phyloP scores from a whole-genome alignment of 495 filamentous ascomycete species.

The Penicillium daleae region DNA sequence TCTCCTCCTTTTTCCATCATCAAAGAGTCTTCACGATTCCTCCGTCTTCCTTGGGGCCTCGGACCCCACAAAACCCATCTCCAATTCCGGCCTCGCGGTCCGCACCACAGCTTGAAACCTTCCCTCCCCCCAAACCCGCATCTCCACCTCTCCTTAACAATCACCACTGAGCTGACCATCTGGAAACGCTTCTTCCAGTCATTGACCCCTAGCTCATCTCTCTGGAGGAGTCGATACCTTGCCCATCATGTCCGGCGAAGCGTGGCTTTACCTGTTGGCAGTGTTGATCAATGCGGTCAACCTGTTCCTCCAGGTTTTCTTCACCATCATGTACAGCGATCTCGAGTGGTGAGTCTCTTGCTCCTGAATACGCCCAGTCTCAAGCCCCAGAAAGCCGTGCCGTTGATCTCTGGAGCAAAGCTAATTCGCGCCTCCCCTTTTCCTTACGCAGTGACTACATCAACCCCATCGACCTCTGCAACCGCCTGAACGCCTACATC shows the following conservation, averaged over 20 bases:
- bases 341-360: conserved; percentile 79
- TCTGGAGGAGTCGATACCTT: conserved; percentile 17
- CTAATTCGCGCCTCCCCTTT: conserved; percentile 27
- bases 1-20: background rate
- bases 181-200: conserved; percentile 5
- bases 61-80: conserved; percentile 35
- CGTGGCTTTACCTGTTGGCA: conserved; percentile 97
- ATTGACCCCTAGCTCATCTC: conserved; percentile 13
- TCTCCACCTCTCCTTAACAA: conserved; percentile 10
- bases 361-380: background rate
- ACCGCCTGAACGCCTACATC: conserved; percentile 99
- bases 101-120: conserved; percentile 15
- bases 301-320: conserved; percentile 99
- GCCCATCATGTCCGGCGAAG: conserved; percentile 94
- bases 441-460: conserved; percentile 86
- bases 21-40: conserved; percentile 25
- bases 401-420: background rate
- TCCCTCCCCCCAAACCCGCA: conserved; percentile 2
- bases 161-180: conserved; percentile 13
- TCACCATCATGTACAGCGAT: conserved; percentile 99
- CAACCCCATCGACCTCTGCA: conserved; percentile 99
- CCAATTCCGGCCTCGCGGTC: conserved; percentile 30
- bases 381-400: background rate
- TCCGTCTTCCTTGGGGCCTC: conserved; percentile 22
- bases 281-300: conserved; percentile 99